Base-by-base conservation (phyloP, 805 yeast species). In the Diddensiella caesifluorescens region DNA sequence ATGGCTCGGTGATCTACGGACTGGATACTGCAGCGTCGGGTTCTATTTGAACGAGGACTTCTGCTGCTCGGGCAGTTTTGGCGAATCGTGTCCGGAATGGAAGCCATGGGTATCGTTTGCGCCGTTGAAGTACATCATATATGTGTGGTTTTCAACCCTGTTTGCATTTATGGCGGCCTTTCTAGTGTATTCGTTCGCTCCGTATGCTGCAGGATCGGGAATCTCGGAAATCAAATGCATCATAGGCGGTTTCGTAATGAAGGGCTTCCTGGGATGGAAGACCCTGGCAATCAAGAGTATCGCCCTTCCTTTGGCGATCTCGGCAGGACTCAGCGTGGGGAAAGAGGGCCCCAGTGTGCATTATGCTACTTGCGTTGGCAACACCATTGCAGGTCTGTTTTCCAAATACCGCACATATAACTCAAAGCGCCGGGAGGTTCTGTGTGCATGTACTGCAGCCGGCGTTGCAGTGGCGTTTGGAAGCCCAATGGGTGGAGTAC, bases 401-500 rank as follows among this genome's bases (percentile, higher is more conserved):
- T 44, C 61, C 27, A 61, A 58, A 32, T 67, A 64, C 45, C 59
- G 64, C 12, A 46, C 42, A 40, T 64, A 59, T 47, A 56, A 60
- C 28, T 46, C 64, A 38, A 56, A 64, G 48, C 55, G 59, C 48
- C 48, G 70, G 21, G 89, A 83, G 48, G 75, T 82, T 40, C 64
- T 92, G 40, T 79, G 90, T 0, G 96, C 98, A 0, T 82, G 95
- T 3, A 75, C 96, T 6, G 97, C 96, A 2, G 95, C 98, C 1
- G 99, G 99, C 40, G 97, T 92, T 5, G 97, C 97, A 0, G 97
- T 92, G 5, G 98, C 97, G 0, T 92, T 92, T 68, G 97, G 95
- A 0, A 77, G 89, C 9, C 98, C 98, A 0, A 87, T 90, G 67
- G 99, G 99, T 25, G 99, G 99, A 12, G 97, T 92, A 1, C 63